Evolutionary conservation across 495 filamentous ascomycete genomes (phyloP).

Genomic region (Staphylotrichum tortipilum): DNA sequence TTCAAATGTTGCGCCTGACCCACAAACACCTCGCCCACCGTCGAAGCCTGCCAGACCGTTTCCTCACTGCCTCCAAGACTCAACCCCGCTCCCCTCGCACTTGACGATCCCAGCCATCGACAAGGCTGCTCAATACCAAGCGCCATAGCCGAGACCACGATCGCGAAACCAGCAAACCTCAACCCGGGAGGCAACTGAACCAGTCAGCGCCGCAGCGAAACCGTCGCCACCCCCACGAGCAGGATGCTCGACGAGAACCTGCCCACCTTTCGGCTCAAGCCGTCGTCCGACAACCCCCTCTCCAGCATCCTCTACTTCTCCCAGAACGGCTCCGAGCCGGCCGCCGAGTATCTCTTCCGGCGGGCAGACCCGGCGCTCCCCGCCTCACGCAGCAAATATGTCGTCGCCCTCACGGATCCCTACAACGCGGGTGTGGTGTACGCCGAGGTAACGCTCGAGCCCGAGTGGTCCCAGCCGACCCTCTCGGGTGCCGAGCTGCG

Average conservation of each 20-base stretch:
- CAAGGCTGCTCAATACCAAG: no score
- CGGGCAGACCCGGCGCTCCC: conserved; percentile 62
- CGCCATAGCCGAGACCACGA: no score
- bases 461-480: conserved; percentile 73
- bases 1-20: background rate
- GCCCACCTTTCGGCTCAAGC: conserved; percentile 49
- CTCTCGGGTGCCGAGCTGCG: conserved; percentile 73
- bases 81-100: background rate
- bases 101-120: background rate
- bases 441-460: conserved; percentile 76
- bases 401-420: conserved; percentile 73
- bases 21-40: background rate
- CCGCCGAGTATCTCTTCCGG: conserved; percentile 67
- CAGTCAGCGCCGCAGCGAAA: no score
- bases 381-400: conserved; percentile 72
- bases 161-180: no score
- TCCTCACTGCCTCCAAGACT: no score
- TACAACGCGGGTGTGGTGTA: conserved; percentile 73
- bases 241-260: conserved; percentile 92
- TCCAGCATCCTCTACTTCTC: conserved; percentile 61
- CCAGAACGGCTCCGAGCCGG: conserved; percentile 70
- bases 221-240: background rate
- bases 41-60: no score
- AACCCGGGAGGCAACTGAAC: no score
- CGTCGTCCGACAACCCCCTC: conserved; percentile 33